Percentiles rank a stretch among this genome's conserved stretches.
Evolutionary conservation across 495 filamentous ascomycete species (phyloP).

Genomic region (Hypoxylon subgilvum): DNA sequence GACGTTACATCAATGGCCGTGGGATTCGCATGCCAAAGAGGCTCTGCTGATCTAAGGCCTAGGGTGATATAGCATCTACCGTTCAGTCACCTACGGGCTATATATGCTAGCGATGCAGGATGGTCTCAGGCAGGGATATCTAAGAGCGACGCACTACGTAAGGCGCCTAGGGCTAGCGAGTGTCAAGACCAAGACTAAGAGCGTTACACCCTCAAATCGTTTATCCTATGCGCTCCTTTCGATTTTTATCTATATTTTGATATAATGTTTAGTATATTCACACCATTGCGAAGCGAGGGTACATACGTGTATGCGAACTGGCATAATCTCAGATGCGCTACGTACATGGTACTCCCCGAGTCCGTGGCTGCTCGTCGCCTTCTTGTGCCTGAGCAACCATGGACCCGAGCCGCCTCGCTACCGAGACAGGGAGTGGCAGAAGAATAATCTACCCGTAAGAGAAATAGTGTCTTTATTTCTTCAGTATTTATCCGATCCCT

Average conservation of each 20-base stretch:
- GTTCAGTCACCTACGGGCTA: not conserved
- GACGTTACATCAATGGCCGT: constrained; percentile 3
- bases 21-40: constrained; percentile 6
- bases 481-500: no score
- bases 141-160: no score
- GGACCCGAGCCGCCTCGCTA: constrained; percentile 17
- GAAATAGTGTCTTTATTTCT: no score
- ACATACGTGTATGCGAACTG: constrained; percentile 4
- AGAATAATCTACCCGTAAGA: no score
- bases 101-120: not conserved
- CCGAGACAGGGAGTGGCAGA: constrained; percentile 1
- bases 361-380: not conserved
- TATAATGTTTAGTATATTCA: no score
- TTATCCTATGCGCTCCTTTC: no score
- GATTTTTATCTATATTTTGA: no score
- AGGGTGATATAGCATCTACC: not conserved
- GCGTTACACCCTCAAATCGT: no score
- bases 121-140: not conserved
- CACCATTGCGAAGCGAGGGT: constrained; percentile 1
- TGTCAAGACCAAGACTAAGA: no score
- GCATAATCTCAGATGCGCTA: not conserved
- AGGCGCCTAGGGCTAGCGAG: no score
- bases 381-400: constrained; percentile 5
- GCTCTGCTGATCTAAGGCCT: constrained; percentile 6
- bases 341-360: not conserved